phyloP scores from a whole-genome alignment of 306 rosid genomes.

The Psophocarpus tetragonolobus region DNA sequence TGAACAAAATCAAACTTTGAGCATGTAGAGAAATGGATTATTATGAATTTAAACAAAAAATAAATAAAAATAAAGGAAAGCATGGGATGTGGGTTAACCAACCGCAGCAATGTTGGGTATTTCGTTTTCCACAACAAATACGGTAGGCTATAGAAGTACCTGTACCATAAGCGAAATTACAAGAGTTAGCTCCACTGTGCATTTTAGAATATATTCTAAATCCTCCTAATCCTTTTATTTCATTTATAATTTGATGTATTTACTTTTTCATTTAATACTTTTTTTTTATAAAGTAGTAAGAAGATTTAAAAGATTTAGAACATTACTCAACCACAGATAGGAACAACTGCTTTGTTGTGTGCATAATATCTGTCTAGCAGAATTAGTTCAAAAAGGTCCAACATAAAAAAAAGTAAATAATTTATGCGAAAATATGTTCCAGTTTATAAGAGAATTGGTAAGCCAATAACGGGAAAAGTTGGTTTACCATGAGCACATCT shows the following conservation, averaged over 20 bases:
- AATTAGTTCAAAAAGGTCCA: background rate
- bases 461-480: background rate
- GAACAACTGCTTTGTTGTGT: background rate
- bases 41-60: background rate
- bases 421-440: background rate
- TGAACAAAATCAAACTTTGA: constrained; percentile 63
- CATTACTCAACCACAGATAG: background rate
- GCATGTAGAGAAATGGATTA: constrained; percentile 15
- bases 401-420: background rate
- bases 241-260: background rate
- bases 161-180: constrained; percentile 43
- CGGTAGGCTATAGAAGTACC: constrained; percentile 90
- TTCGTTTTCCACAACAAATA: constrained; percentile 80
- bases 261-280: background rate
- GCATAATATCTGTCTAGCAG: constrained; percentile 9
- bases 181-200: constrained; percentile 18
- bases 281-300: background rate
- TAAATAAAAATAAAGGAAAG: background rate
- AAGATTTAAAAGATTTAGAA: background rate
- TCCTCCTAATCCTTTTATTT: background rate
- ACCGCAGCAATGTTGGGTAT: constrained; percentile 72
- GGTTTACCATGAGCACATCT: constrained; percentile 5
- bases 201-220: background rate
- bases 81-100: constrained; percentile 5
- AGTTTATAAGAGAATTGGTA: background rate